phyloP scores from a whole-genome alignment of 768 basidiomycete genomes.

The Daedaleopsis sinensis region DNA sequence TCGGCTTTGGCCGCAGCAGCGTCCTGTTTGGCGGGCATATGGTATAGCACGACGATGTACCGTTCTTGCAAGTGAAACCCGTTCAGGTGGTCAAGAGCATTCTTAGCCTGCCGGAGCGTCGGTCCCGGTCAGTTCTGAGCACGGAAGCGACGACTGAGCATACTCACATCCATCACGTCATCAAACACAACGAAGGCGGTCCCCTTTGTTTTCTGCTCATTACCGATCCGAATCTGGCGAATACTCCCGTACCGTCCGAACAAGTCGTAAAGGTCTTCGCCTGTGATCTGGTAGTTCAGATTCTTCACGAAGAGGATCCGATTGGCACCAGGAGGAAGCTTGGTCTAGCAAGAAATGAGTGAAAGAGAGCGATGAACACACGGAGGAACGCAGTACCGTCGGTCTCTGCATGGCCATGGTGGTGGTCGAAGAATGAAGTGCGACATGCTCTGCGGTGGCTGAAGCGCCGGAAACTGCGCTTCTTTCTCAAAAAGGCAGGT shows the following conservation, averaged over 20 bases:
- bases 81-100: constrained; percentile 94
- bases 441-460: neutral
- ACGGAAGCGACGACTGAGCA: neutral
- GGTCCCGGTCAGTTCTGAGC: constrained; percentile 14
- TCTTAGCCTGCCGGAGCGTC: constrained; percentile 71
- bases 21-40: constrained; percentile 97
- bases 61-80: constrained; percentile 98
- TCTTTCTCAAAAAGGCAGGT: constrained; percentile 1
- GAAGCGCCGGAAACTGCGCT: constrained; percentile 2
- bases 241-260: constrained; percentile 98
- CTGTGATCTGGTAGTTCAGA: constrained; percentile 88
- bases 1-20: constrained; percentile 93
- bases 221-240: constrained; percentile 93
- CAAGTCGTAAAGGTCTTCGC: constrained; percentile 93
- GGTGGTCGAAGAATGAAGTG: constrained; percentile 12
- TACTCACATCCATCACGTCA: constrained; percentile 90
- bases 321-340: constrained; percentile 91
- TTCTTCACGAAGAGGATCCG: constrained; percentile 94
- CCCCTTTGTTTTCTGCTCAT: constrained; percentile 88
- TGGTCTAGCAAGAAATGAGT: constrained; percentile 50
- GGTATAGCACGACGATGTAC: constrained; percentile 97
- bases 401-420: constrained; percentile 72
- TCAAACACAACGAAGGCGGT: constrained; percentile 97
- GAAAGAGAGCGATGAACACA: neutral
- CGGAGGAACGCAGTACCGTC: constrained; percentile 48